A percentile compares a stretch with the other conserved stretches of the same genome.
Evolutionary conservation across 1,284 basidiomycete genomes (phyloP).

Genomic region (Macrocystidia cucumis): DNA sequence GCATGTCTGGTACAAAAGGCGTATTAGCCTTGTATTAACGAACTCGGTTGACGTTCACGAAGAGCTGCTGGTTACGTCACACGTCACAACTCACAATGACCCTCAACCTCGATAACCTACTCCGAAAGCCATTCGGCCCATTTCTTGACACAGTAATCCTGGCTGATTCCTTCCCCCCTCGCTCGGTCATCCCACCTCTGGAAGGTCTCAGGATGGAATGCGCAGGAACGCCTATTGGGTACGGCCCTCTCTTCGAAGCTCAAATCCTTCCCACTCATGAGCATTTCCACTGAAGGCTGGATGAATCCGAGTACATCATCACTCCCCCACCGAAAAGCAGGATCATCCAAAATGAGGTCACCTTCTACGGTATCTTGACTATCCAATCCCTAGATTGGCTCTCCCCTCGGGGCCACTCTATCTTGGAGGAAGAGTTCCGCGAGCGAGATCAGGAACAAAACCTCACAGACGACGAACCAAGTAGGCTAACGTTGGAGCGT

Average conservation of each 20-base stretch:
- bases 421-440: conserved; percentile 33
- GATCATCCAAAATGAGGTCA: conserved; percentile 16
- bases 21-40: too few species aligned
- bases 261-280: not conserved
- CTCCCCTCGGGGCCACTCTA: conserved; percentile 28
- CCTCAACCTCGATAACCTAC: conserved; percentile 9
- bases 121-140: conserved; percentile 20
- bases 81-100: not conserved
- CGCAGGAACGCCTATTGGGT: conserved; percentile 12
- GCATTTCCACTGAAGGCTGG: conserved; percentile 19
- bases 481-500: conserved; percentile 23
- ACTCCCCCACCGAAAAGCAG: conserved; percentile 12
- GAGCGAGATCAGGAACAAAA: conserved; percentile 24
- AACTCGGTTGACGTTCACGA: too few species aligned
- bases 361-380: conserved; percentile 40
- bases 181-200: conserved; percentile 7
- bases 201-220: conserved; percentile 12
- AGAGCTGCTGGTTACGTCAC: too few species aligned
- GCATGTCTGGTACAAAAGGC: too few species aligned
- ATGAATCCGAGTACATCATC: conserved; percentile 24
- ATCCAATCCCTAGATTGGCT: conserved; percentile 37
- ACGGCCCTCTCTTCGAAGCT: conserved; percentile 1
- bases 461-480: conserved; percentile 10
- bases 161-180: conserved; percentile 5
- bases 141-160: conserved; percentile 19